Evolutionary conservation across 352 stramenopile species (phyloP).

Genomic region (Phytopythium helicoides): DNA sequence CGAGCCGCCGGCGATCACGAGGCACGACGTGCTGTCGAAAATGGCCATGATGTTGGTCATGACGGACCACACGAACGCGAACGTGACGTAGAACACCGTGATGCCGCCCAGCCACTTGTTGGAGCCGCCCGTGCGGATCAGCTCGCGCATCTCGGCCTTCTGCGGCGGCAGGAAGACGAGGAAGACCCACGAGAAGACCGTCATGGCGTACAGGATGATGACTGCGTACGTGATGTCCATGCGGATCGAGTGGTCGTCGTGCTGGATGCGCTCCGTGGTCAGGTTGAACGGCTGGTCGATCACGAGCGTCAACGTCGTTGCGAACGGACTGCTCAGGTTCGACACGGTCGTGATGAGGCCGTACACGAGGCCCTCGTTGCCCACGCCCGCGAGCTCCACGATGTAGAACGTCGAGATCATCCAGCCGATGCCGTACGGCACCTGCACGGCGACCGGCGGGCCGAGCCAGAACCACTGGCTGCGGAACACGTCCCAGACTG

Average conservation of each 20-base stretch:
- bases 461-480: slow-evolving; percentile 55
- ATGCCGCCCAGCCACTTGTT: slow-evolving; percentile 46
- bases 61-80: slow-evolving; percentile 38
- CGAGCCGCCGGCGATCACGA: slow-evolving; percentile 20
- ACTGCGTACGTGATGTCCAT: slow-evolving; percentile 20
- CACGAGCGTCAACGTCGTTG: slow-evolving; percentile 23
- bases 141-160: slow-evolving; percentile 20
- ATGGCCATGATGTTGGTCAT: slow-evolving; percentile 38
- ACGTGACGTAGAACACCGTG: slow-evolving; percentile 27
- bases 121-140: slow-evolving; percentile 9
- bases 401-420: slow-evolving; percentile 44
- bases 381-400: slow-evolving; percentile 34
- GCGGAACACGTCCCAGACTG: slow-evolving; percentile 34
- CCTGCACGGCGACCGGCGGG: slow-evolving; percentile 26
- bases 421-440: slow-evolving; percentile 35
- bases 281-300: slow-evolving; percentile 20
- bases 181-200: slow-evolving; percentile 15
- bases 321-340: slow-evolving; percentile 29
- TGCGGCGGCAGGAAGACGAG: slow-evolving; percentile 22
- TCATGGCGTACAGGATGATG: slow-evolving; percentile 21
- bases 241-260: slow-evolving; percentile 17
- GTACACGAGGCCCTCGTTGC: slow-evolving; percentile 42
- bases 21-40: slow-evolving; percentile 31
- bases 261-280: slow-evolving; percentile 20
- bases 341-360: slow-evolving; percentile 34